Evolutionary conservation across 1,139 yeast species (phyloP).

Genomic region (Candida sp.): DNA sequence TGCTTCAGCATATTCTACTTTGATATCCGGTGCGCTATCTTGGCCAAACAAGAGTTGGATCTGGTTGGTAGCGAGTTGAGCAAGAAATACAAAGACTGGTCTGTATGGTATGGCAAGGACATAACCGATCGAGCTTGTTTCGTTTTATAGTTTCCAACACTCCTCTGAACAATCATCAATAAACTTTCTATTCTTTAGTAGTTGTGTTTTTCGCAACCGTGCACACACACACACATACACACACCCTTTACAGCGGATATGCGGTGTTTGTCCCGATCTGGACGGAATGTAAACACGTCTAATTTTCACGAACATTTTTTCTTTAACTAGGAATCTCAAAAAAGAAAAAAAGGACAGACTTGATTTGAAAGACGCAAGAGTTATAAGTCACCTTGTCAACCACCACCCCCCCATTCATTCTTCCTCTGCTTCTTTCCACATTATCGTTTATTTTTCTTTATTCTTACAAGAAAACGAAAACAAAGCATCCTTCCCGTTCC

Average conservation of each 20-base stretch:
- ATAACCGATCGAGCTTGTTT: conserved; percentile 59
- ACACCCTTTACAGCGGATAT: not conserved
- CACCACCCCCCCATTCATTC: no score
- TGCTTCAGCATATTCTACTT: conserved; percentile 67
- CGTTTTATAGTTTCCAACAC: conserved; percentile 14
- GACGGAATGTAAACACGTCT: conserved; percentile 2
- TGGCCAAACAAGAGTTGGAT: conserved; percentile 56
- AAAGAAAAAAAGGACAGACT: not conserved
- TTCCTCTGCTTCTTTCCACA: not conserved
- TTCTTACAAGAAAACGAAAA: not conserved
- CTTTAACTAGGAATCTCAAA: conserved; percentile 9
- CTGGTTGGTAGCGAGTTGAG: conserved; percentile 38
- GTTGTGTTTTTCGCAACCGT: not conserved
- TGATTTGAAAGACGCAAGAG: not conserved
- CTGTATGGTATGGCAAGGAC: conserved; percentile 69
- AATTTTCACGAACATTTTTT: not conserved
- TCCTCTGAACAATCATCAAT: no score
- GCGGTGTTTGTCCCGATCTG: not conserved
- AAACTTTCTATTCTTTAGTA: not conserved
- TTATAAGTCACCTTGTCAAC: not conserved
- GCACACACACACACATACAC: no score
- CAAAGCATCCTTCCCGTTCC: no score
- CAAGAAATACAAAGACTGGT: conserved; percentile 62
- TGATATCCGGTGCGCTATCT: conserved; percentile 65
- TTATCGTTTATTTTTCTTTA: not conserved